These are phyloP conservation scores for Chenopodium album DNA, from an alignment of 148 eudicot species.

Conservation along the genomic window DNA sequence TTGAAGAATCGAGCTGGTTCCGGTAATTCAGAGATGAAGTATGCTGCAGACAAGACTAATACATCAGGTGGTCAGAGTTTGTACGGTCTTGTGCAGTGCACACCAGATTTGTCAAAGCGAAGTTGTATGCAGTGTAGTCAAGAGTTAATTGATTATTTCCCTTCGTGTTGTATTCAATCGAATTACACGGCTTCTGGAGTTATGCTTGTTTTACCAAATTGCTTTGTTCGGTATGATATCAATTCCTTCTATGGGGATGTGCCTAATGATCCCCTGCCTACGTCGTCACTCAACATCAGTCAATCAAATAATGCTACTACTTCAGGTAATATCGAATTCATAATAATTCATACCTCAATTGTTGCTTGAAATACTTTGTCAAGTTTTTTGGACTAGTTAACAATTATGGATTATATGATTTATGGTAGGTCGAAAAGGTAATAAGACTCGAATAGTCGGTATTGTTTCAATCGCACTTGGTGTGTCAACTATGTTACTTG, in stretches of 20 bases:
- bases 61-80: conserved; percentile 12
- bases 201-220: conserved; percentile 11
- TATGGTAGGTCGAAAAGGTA: conserved; percentile 5
- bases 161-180: conserved; percentile 7
- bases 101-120: conserved; percentile 26
- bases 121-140: conserved; percentile 24
- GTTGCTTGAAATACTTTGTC: too few relatives aligned
- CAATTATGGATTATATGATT: background rate
- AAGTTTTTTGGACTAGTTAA: too few relatives aligned
- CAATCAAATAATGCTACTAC: too few relatives aligned
- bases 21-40: conserved; percentile 17
- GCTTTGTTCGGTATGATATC: conserved; percentile 28
- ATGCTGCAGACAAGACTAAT: conserved; percentile 22
- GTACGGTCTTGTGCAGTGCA: conserved; percentile 32
- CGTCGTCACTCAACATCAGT: background rate
- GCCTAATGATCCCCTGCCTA: background rate
- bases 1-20: conserved; percentile 18
- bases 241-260: conserved; percentile 15
- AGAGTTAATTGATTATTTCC: background rate
- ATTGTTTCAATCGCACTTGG: conserved; percentile 17
- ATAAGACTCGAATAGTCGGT: conserved; percentile 11
- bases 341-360: too few relatives aligned
- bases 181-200: conserved; percentile 4
- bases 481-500: conserved; percentile 12
- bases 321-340: conserved; percentile 8